Percentiles rank a stretch among this genome's conserved stretches.
Conservation (phyloP, 352 stramenopile species). For the Phytophthora syringae region DNA sequence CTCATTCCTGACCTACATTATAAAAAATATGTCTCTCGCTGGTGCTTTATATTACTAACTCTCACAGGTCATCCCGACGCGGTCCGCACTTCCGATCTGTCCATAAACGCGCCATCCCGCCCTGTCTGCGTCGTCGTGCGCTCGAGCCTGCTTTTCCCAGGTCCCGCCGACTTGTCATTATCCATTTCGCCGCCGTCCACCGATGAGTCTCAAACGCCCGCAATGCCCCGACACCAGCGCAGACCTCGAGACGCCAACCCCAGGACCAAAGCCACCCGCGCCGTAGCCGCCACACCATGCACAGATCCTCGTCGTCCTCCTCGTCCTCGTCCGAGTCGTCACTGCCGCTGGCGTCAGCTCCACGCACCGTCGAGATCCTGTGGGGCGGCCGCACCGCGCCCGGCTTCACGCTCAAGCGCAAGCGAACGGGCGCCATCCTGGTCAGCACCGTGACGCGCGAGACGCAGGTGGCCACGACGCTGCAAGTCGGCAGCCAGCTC, state of each 20-base stretch:
- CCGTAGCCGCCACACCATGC: conserved; percentile 16
- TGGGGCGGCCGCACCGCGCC: conserved; percentile 62
- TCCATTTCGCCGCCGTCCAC: conserved; percentile 12
- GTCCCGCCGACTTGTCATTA: conserved; percentile 17
- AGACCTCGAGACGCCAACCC: conserved; percentile 1
- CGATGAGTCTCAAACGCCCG: conserved; percentile 35
- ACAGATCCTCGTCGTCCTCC: conserved; percentile 20
- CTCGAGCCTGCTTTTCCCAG: conserved; percentile 24
- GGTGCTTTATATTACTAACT: too few relatives aligned
- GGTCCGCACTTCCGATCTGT: too few relatives aligned
- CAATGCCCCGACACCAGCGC: conserved; percentile 8
- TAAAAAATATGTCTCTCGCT: too few relatives aligned
- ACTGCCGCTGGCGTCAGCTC: conserved; percentile 30
- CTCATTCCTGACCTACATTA: too few relatives aligned
- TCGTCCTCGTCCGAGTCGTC: conserved; percentile 7
- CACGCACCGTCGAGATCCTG: conserved; percentile 72
- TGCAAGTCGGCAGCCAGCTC: conserved; percentile 73
- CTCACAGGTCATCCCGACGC: conserved; percentile 14
- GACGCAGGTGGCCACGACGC: conserved; percentile 31
- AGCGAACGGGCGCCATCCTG: conserved; percentile 72
- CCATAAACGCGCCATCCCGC: conserved; percentile 14
- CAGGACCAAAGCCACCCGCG: conserved; percentile 16
- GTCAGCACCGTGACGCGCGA: conserved; percentile 61
- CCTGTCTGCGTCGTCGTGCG: conserved; percentile 14
- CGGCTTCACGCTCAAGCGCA: conserved; percentile 81